These are phyloP conservation scores for Coniosporium apollinis DNA, from an alignment of 495 filamentous ascomycete genomes.

Conservation along the genomic window DNA sequence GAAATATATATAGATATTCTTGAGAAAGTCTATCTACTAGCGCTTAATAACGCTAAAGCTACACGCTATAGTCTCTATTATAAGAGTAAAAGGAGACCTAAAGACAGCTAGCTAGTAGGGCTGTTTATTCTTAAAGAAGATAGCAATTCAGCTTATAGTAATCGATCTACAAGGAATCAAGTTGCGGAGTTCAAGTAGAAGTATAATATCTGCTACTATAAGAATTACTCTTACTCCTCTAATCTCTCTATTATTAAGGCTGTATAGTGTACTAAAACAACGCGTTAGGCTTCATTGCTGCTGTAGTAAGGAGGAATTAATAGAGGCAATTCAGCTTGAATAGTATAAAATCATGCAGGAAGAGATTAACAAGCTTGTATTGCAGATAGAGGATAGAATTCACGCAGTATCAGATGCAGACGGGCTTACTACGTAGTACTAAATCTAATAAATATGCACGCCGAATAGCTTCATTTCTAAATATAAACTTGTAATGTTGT, in stretches of 20 bases:
- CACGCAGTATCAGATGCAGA: not conserved
- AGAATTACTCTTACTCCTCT: slow-evolving; percentile 1
- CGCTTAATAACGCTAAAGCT: not conserved
- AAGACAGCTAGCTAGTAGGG: not conserved
- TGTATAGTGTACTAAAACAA: slow-evolving; percentile 1
- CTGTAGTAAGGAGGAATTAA: not conserved
- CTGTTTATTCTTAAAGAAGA: not conserved
- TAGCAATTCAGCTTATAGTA: not conserved
- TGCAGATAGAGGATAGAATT: not conserved
- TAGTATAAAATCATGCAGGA: not conserved
- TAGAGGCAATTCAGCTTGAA: not conserved
- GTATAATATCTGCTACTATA: not conserved
- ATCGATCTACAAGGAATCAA: slow-evolving; percentile 1
- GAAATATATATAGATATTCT: slow-evolving; percentile 1
- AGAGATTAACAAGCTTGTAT: slow-evolving; percentile 1
- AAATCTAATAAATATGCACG: not conserved
- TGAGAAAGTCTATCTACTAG: slow-evolving; percentile 1
- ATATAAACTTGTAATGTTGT: no score
- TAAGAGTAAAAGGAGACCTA: no score
- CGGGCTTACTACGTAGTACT: not conserved
- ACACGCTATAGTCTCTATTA: no score
- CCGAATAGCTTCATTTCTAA: no score
- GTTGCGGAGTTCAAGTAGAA: not conserved
- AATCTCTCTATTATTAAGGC: slow-evolving; percentile 2
- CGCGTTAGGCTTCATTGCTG: not conserved